phyloP scores from a whole-genome alignment of 176 grass and related monocot genomes.

The Typha latifolia region DNA sequence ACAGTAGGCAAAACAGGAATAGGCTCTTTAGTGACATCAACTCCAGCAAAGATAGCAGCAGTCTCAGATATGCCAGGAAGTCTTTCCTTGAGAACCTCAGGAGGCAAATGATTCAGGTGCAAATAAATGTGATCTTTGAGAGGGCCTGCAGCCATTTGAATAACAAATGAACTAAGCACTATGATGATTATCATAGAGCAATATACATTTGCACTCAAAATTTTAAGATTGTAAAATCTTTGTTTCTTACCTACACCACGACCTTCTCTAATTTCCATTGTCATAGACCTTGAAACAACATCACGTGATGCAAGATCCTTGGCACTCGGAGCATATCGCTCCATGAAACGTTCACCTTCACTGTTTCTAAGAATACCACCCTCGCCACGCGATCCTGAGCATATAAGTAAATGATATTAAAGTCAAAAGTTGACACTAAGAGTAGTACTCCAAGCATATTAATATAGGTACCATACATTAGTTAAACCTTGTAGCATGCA shows the following conservation, averaged over 20 bases:
- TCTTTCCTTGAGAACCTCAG: slow-evolving; percentile 87
- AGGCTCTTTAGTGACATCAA: slow-evolving; percentile 94
- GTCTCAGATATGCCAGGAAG: slow-evolving; percentile 98
- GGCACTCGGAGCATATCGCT: slow-evolving; percentile 63
- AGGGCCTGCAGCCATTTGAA: slow-evolving; percentile 38
- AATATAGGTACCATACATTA: background rate
- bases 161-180: background rate
- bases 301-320: slow-evolving; percentile 82
- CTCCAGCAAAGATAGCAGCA: slow-evolving; percentile 93
- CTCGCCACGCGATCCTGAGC: slow-evolving; percentile 75
- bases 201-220: slow-evolving; percentile 11
- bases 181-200: background rate
- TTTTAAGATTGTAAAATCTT: background rate
- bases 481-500: slow-evolving; percentile 11
- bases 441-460: no score
- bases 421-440: background rate
- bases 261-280: slow-evolving; percentile 75
- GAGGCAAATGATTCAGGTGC: slow-evolving; percentile 71
- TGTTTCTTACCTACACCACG: slow-evolving; percentile 50
- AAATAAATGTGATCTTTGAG: slow-evolving; percentile 91
- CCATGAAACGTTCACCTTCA: slow-evolving; percentile 85
- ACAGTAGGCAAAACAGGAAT: slow-evolving; percentile 97
- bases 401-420: background rate
- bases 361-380: slow-evolving; percentile 85
- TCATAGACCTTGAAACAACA: slow-evolving; percentile 79